A percentile compares a stretch with the other conserved stretches of the same genome.
phyloP scores from a whole-genome alignment of 805 yeast species.

The Hanseniaspora thailandica region DNA sequence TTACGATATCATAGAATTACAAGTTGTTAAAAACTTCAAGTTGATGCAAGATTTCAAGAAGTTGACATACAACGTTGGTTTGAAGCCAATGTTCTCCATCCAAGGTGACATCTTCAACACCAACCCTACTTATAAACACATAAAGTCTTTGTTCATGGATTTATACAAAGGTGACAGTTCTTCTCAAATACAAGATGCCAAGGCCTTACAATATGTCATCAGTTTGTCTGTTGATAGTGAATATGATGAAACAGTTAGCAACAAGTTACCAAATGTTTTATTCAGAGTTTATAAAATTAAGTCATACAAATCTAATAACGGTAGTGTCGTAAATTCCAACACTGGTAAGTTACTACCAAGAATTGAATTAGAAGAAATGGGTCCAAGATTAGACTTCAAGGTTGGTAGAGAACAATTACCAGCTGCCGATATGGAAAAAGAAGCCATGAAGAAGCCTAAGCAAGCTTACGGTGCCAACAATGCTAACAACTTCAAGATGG shows the following conservation, averaged over 20 bases:
- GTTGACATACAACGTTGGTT: slow-evolving; percentile 70
- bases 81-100: slow-evolving; percentile 88
- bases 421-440: slow-evolving; percentile 79
- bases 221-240: slow-evolving; percentile 69
- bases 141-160: slow-evolving; percentile 81
- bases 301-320: slow-evolving; percentile 68
- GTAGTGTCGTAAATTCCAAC: slow-evolving; percentile 17
- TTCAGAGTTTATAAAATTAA: slow-evolving; percentile 85
- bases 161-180: slow-evolving; percentile 71
- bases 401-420: slow-evolving; percentile 79
- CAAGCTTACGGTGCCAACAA: slow-evolving; percentile 31
- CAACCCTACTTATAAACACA: slow-evolving; percentile 72
- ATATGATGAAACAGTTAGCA: slow-evolving; percentile 43
- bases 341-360: slow-evolving; percentile 59
- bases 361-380: slow-evolving; percentile 87
- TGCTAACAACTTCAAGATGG: slow-evolving; percentile 42
- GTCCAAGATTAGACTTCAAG: slow-evolving; percentile 88
- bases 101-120: slow-evolving; percentile 85
- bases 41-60: slow-evolving; percentile 70
- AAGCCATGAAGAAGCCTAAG: slow-evolving; percentile 69
- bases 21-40: slow-evolving; percentile 56
- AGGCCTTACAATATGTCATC: slow-evolving; percentile 86
- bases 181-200: slow-evolving; percentile 76
- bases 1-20: slow-evolving; percentile 87
- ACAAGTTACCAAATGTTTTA: slow-evolving; percentile 63